Base-by-base conservation (phyloP, 495 filamentous ascomycete genomes). In the Penicillium psychrofluorescens region DNA sequence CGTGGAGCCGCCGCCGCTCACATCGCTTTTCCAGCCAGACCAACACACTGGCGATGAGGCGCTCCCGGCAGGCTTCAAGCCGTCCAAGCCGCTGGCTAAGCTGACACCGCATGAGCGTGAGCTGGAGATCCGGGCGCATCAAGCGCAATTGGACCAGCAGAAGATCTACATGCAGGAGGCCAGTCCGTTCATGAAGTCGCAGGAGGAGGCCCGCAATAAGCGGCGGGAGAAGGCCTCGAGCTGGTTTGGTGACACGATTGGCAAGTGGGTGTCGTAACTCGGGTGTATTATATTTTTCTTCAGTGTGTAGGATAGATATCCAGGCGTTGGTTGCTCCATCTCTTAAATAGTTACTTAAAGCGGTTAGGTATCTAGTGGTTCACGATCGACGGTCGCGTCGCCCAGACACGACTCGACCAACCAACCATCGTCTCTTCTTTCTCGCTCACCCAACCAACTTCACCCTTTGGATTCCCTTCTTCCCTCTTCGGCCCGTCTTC, bases 101-200 rank as follows among this genome's bases (percentile, higher is more conserved):
- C 66, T 88, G 14, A 70, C 71, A 0, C 78, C 78, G 4, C 70
- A 75, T 40, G 81, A 88, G 48, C 67, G 83, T 14, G 77, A 79
- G 41, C 58, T 87, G 27, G 84, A 88, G 53, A 80, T 84, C 44
- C 66, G 74, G 53, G 75, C 82, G 8, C 67, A 85, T 42, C 65
- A 75, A 48, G 78, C 77, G 14, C 79, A 87, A 44, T 56, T 78
- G 36, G 70, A 73, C 45, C 78, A 78, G 34, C 78, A 71, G 42
- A 68, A 71, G 13, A 55, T 79, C 35, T 71, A 83, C 48, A 73
- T 69, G 16, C 51, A 71, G 30, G 63, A 71, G 48, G 66, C 85
- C 22, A 62, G 67, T 14, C 66, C 67, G 4, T 64, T 84, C 29
- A 76, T 78, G 59, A 62, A 77, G 51, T 61, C 75, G 43, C 75